These are phyloP conservation scores for Puccinia horiana DNA, from an alignment of 1,284 basidiomycete genomes.

Conservation along the genomic window DNA sequence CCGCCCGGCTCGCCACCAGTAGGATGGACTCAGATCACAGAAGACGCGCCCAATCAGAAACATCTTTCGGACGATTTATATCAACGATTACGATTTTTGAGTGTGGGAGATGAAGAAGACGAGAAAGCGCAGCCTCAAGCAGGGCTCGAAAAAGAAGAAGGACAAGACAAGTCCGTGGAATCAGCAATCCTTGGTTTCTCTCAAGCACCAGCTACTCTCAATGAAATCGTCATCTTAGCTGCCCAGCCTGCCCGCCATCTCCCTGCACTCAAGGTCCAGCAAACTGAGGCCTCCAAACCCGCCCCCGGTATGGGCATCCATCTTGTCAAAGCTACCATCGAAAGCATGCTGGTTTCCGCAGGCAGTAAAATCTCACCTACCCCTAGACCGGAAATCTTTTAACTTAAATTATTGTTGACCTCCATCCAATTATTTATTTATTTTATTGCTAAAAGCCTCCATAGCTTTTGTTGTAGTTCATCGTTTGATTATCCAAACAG, in stretches of 20 bases:
- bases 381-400: constrained; percentile 48
- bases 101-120: constrained; percentile 60
- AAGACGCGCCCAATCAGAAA: constrained; percentile 84
- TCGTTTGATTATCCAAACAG: too few relatives aligned
- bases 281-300: constrained; percentile 42
- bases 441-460: too few relatives aligned
- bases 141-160: constrained; percentile 59
- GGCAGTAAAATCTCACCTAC: constrained; percentile 51
- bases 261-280: constrained; percentile 51
- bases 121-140: constrained; percentile 63
- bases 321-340: constrained; percentile 56
- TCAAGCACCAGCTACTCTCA: neutral
- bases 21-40: constrained; percentile 88
- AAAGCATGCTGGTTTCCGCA: constrained; percentile 52
- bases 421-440: neutral
- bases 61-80: constrained; percentile 90
- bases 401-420: too few relatives aligned
- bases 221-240: constrained; percentile 51
- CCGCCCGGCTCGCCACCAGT: constrained; percentile 97
- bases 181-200: neutral
- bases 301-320: constrained; percentile 51
- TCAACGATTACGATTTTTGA: constrained; percentile 66
- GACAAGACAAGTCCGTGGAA: constrained; percentile 50
- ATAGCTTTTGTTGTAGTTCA: too few relatives aligned
- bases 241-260: constrained; percentile 44